phyloP scores from a whole-genome alignment of 306 rosid genomes.

The Rosa chinensis region DNA sequence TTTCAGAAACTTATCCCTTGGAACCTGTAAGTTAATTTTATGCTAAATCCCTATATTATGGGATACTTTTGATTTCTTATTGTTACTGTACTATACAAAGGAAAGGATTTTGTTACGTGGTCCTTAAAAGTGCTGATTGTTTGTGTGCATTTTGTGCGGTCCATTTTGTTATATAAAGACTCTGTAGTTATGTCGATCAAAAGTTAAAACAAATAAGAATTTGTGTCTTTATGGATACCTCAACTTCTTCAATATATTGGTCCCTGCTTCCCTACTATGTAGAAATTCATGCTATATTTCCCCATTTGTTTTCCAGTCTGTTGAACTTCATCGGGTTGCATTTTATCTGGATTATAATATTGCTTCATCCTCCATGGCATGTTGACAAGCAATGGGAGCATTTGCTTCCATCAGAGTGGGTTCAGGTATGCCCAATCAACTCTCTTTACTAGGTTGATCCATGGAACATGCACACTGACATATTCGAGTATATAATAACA shows the following conservation, averaged over 20 bases:
- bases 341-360: conserved; percentile 81
- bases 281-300: too few relatives aligned
- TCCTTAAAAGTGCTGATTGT: neutral
- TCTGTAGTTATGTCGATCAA: neutral
- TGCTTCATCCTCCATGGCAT: conserved; percentile 53
- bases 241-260: neutral
- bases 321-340: conserved; percentile 74
- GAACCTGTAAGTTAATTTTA: neutral
- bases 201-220: neutral
- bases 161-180: neutral
- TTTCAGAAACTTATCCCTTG: too few relatives aligned
- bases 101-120: neutral
- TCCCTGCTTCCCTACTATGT: neutral
- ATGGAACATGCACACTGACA: neutral
- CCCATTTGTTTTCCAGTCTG: conserved; percentile 56
- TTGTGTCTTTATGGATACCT: neutral
- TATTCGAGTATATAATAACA: neutral
- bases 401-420: conserved; percentile 85
- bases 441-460: neutral
- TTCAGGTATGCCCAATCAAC: conserved; percentile 52
- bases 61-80: neutral
- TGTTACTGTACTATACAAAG: neutral
- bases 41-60: neutral
- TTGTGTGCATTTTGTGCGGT: neutral
- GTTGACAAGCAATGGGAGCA: conserved; percentile 74